Evolutionary conservation across 2,329 filamentous ascomycete species (phyloP).

Genomic region (Fusarium veterinarium): DNA sequence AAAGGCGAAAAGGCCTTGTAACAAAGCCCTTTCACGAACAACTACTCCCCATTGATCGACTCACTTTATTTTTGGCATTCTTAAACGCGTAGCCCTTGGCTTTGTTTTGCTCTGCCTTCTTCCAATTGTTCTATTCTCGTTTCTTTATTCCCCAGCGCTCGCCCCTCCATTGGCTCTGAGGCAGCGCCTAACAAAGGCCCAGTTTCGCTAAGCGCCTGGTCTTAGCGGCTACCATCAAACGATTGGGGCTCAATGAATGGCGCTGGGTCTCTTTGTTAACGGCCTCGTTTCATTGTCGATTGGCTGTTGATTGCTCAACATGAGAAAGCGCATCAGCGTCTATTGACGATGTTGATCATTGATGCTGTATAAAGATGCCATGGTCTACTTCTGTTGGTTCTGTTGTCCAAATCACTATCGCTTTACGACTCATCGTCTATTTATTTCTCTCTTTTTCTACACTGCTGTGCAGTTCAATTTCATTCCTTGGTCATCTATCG

Average conservation of each 20-base stretch:
- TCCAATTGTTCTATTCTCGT: conserved; percentile 24
- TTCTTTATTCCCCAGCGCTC: conserved; percentile 9
- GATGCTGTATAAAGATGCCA: conserved; percentile 21
- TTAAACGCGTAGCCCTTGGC: background rate
- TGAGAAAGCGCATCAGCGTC: conserved; percentile 12
- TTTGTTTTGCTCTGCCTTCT: background rate
- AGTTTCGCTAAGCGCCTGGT: conserved; percentile 43
- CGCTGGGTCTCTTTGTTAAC: conserved; percentile 10
- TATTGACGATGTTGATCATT: background rate
- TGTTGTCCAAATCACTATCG: conserved; percentile 6
- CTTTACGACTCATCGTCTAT: background rate
- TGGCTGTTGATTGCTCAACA: conserved; percentile 17
- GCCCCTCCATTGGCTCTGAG: conserved; percentile 12
- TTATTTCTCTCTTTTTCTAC: background rate
- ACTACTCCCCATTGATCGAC: background rate
- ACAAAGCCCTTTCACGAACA: background rate
- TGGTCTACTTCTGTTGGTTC: background rate
- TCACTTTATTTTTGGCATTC: conserved; percentile 1
- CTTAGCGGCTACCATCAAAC: conserved; percentile 32
- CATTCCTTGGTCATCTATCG: background rate
- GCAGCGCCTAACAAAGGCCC: conserved; percentile 22
- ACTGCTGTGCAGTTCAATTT: conserved; percentile 38
- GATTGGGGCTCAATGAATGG: conserved; percentile 33
- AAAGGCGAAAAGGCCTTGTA: background rate
- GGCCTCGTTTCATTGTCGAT: conserved; percentile 33